Conservation (phyloP, 2,329 filamentous ascomycete genomes). For the Orbilia oligospora region DNA sequence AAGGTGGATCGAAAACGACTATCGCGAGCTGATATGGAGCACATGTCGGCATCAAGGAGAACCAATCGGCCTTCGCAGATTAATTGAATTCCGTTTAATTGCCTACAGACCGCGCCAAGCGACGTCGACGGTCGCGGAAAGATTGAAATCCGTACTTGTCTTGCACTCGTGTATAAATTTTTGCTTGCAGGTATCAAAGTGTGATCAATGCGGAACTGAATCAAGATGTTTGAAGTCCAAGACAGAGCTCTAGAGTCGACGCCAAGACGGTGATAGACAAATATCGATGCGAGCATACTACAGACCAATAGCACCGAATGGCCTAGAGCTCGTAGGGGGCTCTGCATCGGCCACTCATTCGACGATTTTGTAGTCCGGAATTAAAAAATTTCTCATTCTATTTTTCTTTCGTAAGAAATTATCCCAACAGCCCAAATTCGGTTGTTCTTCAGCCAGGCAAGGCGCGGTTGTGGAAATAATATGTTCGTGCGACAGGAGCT, state of each 20-base stretch:
- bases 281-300: conserved; percentile 10
- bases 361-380: conserved; percentile 26
- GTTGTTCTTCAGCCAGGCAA: conserved; percentile 14
- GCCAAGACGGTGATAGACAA: conserved; percentile 49
- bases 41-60: conserved; percentile 24
- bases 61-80: conserved; percentile 33
- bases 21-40: conserved; percentile 33
- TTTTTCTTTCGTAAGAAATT: background rate
- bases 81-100: background rate
- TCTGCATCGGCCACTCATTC: conserved; percentile 3
- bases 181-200: conserved; percentile 19
- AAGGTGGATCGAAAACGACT: background rate
- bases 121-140: conserved; percentile 4
- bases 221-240: conserved; percentile 23
- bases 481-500: conserved; percentile 40
- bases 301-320: background rate
- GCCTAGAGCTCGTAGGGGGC: conserved; percentile 8
- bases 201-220: conserved; percentile 54
- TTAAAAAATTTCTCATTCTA: conserved; percentile 16
- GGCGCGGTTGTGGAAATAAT: conserved; percentile 36
- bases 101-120: background rate
- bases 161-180: conserved; percentile 16
- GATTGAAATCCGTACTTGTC: background rate
- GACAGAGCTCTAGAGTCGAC: conserved; percentile 38
- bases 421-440: background rate